Conservation (phyloP, 2,329 filamentous ascomycete species). For the Thermothelomyces thermophilus region DNA sequence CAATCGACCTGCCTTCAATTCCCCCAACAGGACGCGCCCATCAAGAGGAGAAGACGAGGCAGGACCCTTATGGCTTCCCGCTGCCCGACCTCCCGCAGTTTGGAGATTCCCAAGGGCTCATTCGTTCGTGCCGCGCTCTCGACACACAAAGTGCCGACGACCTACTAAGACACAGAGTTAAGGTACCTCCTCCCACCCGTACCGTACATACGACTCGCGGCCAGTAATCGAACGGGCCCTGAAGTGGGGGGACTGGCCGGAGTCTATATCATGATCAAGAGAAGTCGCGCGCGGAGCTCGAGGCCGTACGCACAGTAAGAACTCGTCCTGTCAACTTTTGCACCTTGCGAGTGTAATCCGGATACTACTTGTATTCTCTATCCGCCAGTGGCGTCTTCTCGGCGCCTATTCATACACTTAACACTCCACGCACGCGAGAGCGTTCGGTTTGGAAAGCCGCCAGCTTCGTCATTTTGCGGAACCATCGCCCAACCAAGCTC, state of each 20-base stretch:
- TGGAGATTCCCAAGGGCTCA: constrained; percentile 1
- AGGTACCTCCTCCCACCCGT: not conserved
- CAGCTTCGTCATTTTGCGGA: constrained; percentile 12
- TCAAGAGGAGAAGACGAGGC: not conserved
- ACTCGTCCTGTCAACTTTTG: too few relatives aligned
- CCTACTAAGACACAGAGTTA: constrained; percentile 3
- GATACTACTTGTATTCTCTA: not conserved
- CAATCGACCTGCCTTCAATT: not conserved
- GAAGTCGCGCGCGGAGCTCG: not conserved
- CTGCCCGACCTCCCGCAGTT: constrained; percentile 12
- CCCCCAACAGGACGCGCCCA: constrained; percentile 7
- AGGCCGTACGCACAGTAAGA: not conserved
- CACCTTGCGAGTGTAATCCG: too few relatives aligned
- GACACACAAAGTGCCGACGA: constrained; percentile 7
- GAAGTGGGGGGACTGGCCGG: not conserved
- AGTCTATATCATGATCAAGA: constrained; percentile 1
- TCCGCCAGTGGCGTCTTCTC: not conserved
- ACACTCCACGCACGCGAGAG: too few relatives aligned
- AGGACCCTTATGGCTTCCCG: constrained; percentile 1
- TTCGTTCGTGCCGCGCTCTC: constrained; percentile 5
- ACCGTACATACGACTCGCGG: constrained; percentile 3
- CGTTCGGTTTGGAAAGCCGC: constrained; percentile 1
- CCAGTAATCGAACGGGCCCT: not conserved
- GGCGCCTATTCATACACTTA: too few relatives aligned
- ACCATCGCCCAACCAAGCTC: constrained; percentile 1